These are phyloP conservation scores for Monosporozyma servazzii DNA, from an alignment of 805 yeast species.

Conservation along the genomic window DNA sequence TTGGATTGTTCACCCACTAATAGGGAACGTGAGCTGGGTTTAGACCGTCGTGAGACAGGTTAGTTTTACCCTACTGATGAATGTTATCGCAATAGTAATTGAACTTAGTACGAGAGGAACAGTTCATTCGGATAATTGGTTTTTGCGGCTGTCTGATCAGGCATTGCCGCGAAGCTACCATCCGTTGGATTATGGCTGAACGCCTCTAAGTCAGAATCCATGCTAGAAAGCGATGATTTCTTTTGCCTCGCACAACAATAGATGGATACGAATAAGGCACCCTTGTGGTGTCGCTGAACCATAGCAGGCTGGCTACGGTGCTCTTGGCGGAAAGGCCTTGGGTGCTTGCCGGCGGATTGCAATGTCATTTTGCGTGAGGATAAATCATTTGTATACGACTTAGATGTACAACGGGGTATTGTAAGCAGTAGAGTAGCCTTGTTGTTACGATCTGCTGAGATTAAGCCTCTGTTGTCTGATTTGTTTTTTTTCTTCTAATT, in stretches of 20 bases:
- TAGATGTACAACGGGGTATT: neutral
- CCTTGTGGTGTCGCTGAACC: neutral
- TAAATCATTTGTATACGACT: neutral
- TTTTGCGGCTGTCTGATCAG: constrained; percentile 39
- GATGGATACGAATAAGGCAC: neutral
- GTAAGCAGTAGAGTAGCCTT: neutral
- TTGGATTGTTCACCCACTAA: constrained; percentile 41
- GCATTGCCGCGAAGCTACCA: constrained; percentile 42
- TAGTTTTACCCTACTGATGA: constrained; percentile 38
- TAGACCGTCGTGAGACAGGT: constrained; percentile 40
- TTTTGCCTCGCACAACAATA: neutral
- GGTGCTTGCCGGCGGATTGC: neutral
- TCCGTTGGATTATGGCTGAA: constrained; percentile 23
- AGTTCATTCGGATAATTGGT: constrained; percentile 40
- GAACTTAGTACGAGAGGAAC: constrained; percentile 41
- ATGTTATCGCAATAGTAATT: constrained; percentile 34
- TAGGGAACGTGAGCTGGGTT: constrained; percentile 38
- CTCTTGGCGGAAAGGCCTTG: neutral
- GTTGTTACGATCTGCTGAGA: constrained; percentile 39
- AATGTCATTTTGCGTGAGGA: neutral
- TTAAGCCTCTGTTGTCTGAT: constrained; percentile 17
- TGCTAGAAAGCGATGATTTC: neutral
- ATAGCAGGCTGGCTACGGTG: neutral
- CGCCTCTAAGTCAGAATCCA: neutral
- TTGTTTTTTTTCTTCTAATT: constrained; percentile 4